Conservation (phyloP, 148 eudicot genomes). For the Simmondsia chinensis region DNA sequence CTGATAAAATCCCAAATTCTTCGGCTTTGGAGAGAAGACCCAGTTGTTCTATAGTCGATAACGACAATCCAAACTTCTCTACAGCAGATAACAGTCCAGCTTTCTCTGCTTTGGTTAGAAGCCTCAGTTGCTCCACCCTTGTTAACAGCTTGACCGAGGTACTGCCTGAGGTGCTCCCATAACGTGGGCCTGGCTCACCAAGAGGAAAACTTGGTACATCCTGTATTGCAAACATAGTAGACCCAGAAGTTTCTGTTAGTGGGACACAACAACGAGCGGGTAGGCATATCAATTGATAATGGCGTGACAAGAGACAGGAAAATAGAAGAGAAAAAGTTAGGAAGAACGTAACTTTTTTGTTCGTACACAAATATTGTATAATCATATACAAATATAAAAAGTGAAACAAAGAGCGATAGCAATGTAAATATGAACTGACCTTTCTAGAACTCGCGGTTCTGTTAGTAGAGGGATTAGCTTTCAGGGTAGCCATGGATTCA, state of each 20-base stretch:
- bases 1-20: slow-evolving; percentile 75
- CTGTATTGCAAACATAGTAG: too few species aligned
- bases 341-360: too few species aligned
- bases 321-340: too few species aligned
- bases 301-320: too few species aligned
- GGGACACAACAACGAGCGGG: too few species aligned
- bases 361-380: too few species aligned
- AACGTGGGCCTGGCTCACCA: slow-evolving; percentile 31
- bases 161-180: slow-evolving; percentile 10
- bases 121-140: slow-evolving; percentile 78
- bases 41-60: slow-evolving; percentile 59
- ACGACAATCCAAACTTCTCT: slow-evolving; percentile 61
- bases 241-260: too few species aligned
- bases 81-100: slow-evolving; percentile 81
- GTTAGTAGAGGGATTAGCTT: slow-evolving; percentile 24
- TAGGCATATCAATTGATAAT: too few species aligned
- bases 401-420: too few species aligned
- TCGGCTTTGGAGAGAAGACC: slow-evolving; percentile 91
- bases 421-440: too few species aligned
- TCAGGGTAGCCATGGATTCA: slow-evolving; percentile 42
- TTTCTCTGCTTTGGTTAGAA: slow-evolving; percentile 89
- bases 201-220: slow-evolving; percentile 25
- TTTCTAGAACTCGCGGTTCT: slow-evolving; percentile 27
- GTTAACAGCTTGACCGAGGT: slow-evolving; percentile 66
- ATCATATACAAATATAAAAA: too few species aligned